These are phyloP conservation scores for Termitomyces titanicus DNA, from an alignment of 768 basidiomycete species.

Conservation along the genomic window DNA sequence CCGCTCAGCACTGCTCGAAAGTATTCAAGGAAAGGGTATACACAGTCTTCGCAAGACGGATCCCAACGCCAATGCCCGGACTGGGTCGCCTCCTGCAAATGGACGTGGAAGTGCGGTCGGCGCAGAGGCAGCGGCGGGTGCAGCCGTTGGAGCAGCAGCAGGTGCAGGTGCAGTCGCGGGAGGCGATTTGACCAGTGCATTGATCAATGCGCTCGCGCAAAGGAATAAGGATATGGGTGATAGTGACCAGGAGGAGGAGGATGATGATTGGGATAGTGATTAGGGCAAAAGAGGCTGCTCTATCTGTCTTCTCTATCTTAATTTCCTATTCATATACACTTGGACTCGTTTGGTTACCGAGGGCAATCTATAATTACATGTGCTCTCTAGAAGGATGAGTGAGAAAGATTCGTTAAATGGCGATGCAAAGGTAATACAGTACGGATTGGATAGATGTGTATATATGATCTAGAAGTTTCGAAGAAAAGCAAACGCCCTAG, in stretches of 20 bases:
- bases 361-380: no score
- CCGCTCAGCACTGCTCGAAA: conserved; percentile 27
- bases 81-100: conserved; percentile 10
- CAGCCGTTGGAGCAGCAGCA: conserved; percentile 32
- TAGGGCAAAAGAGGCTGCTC: no score
- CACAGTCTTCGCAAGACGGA: conserved; percentile 12
- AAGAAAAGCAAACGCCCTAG: no score
- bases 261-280: conserved; percentile 67
- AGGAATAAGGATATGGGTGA: conserved; percentile 87
- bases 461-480: no score
- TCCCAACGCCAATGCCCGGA: neutral
- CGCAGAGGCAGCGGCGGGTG: conserved; percentile 29
- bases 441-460: no score
- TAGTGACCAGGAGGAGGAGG: conserved; percentile 77
- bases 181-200: conserved; percentile 74
- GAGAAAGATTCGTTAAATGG: no score
- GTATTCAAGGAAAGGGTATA: conserved; percentile 10
- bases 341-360: no score
- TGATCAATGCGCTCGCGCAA: conserved; percentile 79
- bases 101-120: conserved; percentile 29
- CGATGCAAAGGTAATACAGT: no score
- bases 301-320: no score
- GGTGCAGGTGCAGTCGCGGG: conserved; percentile 43
- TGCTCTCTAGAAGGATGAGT: no score
- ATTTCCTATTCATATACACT: no score